Percentiles rank a stretch among this genome's conserved stretches.
Conservation (phyloP, 2,329 filamentous ascomycete species). For the Ophiocordyceps unilateralis region DNA sequence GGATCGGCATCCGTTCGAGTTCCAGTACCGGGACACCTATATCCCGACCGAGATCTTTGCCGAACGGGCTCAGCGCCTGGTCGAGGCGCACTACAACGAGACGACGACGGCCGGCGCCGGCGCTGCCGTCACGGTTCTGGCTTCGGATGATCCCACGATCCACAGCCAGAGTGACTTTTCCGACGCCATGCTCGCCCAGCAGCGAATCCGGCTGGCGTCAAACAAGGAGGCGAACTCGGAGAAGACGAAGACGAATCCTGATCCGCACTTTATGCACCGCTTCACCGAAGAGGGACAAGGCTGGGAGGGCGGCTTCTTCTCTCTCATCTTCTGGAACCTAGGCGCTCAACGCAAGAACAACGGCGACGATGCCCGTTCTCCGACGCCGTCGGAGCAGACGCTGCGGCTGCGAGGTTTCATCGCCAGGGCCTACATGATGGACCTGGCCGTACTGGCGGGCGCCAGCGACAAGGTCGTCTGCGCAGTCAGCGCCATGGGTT, state of each 20-base stretch:
- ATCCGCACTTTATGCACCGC: slow-evolving; percentile 36
- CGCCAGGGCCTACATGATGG: slow-evolving; percentile 66
- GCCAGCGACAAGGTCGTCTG: slow-evolving; percentile 59
- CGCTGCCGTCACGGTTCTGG: slow-evolving; percentile 41
- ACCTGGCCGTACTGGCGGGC: slow-evolving; percentile 55
- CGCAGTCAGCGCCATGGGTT: slow-evolving; percentile 55
- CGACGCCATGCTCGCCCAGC: slow-evolving; percentile 45
- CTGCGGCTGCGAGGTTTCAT: slow-evolving; percentile 55
- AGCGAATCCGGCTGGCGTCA: slow-evolving; percentile 57
- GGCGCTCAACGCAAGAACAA: slow-evolving; percentile 31
- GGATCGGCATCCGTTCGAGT: slow-evolving; percentile 61
- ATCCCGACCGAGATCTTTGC: slow-evolving; percentile 56
- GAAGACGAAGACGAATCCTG: slow-evolving; percentile 13
- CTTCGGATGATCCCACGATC: slow-evolving; percentile 68
- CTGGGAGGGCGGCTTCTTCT: slow-evolving; percentile 81
- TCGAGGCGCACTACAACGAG: slow-evolving; percentile 30
- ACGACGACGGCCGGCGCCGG: slow-evolving; percentile 13
- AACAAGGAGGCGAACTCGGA: slow-evolving; percentile 28
- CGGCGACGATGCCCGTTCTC: slow-evolving; percentile 9
- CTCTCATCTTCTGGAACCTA: slow-evolving; percentile 64
- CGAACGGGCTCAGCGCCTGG: slow-evolving; percentile 37
- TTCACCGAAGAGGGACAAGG: slow-evolving; percentile 64
- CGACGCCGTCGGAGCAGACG: slow-evolving; percentile 32
- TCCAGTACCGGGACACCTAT: slow-evolving; percentile 61
- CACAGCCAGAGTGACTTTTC: slow-evolving; percentile 48